Percentiles rank a stretch among this genome's conserved stretches.
Evolutionary conservation across 1,284 basidiomycete genomes (phyloP).

Genomic region (Pisolithus thermaeus): DNA sequence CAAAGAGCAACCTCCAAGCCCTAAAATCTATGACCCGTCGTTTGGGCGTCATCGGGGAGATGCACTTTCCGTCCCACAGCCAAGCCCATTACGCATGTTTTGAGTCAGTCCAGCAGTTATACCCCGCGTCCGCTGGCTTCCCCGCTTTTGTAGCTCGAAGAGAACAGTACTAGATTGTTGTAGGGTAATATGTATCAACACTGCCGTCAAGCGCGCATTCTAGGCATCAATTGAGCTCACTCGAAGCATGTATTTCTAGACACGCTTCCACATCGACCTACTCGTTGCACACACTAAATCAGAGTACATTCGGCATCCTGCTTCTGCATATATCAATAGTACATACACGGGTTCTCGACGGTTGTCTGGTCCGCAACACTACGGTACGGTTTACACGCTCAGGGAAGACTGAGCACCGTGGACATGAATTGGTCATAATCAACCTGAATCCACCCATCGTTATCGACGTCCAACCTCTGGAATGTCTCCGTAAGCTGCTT

Average conservation of each 20-base stretch:
- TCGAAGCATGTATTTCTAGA: too few species aligned
- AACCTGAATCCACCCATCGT: slow-evolving; percentile 72
- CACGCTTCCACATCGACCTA: too few species aligned
- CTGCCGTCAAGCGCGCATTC: too few species aligned
- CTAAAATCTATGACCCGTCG: slow-evolving; percentile 7
- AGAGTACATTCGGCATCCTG: too few species aligned
- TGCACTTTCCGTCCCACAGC: slow-evolving; percentile 19
- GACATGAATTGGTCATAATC: slow-evolving; percentile 76
- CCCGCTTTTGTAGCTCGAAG: not conserved
- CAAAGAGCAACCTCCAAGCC: slow-evolving; percentile 17
- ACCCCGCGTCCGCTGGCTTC: not conserved
- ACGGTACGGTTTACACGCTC: slow-evolving; percentile 17
- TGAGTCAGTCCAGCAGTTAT: slow-evolving; percentile 6
- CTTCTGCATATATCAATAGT: too few species aligned
- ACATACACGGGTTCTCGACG: too few species aligned
- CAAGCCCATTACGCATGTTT: slow-evolving; percentile 12
- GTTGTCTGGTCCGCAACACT: too few species aligned
- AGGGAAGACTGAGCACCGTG: slow-evolving; percentile 64
- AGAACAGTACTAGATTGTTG: not conserved
- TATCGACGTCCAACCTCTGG: slow-evolving; percentile 53
- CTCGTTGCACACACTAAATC: too few species aligned
- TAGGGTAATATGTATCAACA: too few species aligned
- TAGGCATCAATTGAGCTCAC: too few species aligned
- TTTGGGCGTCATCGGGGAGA: slow-evolving; percentile 29
- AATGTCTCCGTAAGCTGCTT: slow-evolving; percentile 72